Conservation (phyloP, 805 yeast species). For the Kluyveromyces wickerhamii region DNA sequence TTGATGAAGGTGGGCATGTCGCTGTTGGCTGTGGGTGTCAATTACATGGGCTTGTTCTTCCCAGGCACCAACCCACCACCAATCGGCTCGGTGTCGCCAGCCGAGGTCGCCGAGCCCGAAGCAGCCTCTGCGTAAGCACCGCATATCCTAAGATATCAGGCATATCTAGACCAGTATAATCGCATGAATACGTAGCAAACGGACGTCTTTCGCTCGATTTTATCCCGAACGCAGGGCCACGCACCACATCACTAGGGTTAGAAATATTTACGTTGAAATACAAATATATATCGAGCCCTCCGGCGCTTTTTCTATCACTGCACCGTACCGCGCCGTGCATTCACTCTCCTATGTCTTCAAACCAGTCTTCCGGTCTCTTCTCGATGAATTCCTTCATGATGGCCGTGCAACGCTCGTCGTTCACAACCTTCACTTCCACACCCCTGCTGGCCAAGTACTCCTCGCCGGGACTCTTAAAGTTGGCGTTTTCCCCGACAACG, state of each 20-base stretch:
- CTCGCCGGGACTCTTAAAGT: slow-evolving; percentile 72
- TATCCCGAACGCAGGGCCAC: too few species aligned
- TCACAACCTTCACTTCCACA: slow-evolving; percentile 57
- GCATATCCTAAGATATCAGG: too few species aligned
- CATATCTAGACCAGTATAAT: too few species aligned
- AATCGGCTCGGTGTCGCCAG: background rate
- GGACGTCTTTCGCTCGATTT: too few species aligned
- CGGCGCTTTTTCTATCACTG: too few species aligned
- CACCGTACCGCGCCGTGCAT: slow-evolving; percentile 1
- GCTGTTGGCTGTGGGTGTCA: slow-evolving; percentile 40
- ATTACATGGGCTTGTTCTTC: slow-evolving; percentile 46
- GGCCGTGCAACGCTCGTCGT: slow-evolving; percentile 53
- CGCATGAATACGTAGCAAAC: too few species aligned
- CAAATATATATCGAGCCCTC: slow-evolving; percentile 2
- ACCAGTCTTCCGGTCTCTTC: slow-evolving; percentile 73
- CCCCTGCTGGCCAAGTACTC: slow-evolving; percentile 59
- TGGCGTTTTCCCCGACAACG: slow-evolving; percentile 83
- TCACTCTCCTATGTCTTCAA: slow-evolving; percentile 66
- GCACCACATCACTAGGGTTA: too few species aligned
- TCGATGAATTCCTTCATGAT: slow-evolving; percentile 73
- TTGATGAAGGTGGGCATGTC: slow-evolving; percentile 37
- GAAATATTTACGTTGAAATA: too few species aligned
- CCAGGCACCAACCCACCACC: slow-evolving; percentile 30
- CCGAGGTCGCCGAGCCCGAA: too few species aligned
- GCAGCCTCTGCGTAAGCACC: too few species aligned